Evolutionary conservation across 202 grass and related monocot genomes (phyloP).

Genomic region (Panicum hallii): DNA sequence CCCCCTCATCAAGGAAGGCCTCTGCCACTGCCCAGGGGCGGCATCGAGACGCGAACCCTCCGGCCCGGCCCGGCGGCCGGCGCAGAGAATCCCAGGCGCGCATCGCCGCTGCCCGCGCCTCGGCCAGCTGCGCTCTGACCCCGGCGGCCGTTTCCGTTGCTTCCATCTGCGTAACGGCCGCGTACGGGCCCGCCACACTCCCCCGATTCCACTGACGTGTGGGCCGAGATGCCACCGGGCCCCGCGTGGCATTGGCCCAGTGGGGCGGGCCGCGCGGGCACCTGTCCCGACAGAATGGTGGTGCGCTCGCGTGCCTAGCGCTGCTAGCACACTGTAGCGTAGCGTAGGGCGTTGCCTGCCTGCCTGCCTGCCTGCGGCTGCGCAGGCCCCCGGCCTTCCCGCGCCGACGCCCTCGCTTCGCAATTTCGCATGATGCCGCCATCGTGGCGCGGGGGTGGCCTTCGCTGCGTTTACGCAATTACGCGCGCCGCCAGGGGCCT

Average conservation of each 20-base stretch:
- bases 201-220: no score
- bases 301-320: background rate
- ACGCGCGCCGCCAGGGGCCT: background rate
- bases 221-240: background rate
- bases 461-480: background rate
- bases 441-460: background rate
- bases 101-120: no score
- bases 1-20: no score
- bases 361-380: no score
- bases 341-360: background rate
- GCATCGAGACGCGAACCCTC: no score
- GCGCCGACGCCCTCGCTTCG: background rate
- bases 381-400: background rate
- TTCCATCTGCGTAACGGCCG: background rate
- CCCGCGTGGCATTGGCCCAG: no score
- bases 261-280: no score
- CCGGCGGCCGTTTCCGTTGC: background rate
- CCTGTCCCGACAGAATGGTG: conserved; percentile 14
- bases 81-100: conserved; percentile 27
- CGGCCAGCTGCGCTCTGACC: background rate
- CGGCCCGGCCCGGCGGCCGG: background rate
- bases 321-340: background rate
- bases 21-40: no score
- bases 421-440: background rate
- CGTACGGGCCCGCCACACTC: no score